Evolutionary conservation across 805 yeast species (phyloP).

Genomic region (Zygosaccharomyces bisporus): DNA sequence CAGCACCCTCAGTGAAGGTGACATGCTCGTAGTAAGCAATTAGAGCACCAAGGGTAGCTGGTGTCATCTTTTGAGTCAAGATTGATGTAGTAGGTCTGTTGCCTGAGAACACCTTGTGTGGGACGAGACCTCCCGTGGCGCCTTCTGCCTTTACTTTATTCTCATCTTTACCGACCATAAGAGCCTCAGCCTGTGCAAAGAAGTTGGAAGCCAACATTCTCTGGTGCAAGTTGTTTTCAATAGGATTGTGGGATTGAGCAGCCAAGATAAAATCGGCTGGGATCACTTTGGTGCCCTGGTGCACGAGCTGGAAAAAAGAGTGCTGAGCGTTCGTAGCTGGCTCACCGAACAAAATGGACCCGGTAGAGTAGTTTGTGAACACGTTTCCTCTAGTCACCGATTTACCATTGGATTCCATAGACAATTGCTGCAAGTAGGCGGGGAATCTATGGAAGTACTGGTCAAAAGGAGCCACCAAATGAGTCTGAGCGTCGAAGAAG

Average conservation of each 20-base stretch:
- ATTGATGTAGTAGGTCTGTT: conserved; percentile 99
- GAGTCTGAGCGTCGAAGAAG: conserved; percentile 97
- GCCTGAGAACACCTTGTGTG: conserved; percentile 96
- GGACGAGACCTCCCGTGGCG: conserved; percentile 77
- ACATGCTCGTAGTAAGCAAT: conserved; percentile 97
- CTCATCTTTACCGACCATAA: conserved; percentile 91
- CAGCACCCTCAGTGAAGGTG: conserved; percentile 97
- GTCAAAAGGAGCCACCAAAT: conserved; percentile 96
- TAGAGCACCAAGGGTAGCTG: conserved; percentile 92
- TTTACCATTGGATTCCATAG: conserved; percentile 99
- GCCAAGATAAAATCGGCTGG: conserved; percentile 97
- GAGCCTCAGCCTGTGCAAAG: conserved; percentile 97
- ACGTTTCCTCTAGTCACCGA: conserved; percentile 89
- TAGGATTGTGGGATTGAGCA: conserved; percentile 97
- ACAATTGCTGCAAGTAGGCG: conserved; percentile 96
- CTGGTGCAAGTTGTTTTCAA: conserved; percentile 91
- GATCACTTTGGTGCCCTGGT: conserved; percentile 96
- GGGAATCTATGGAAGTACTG: conserved; percentile 99
- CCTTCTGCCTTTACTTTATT: conserved; percentile 85
- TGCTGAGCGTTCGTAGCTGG: conserved; percentile 99
- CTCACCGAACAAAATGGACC: conserved; percentile 94
- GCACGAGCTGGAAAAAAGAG: conserved; percentile 98
- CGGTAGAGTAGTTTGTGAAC: conserved; percentile 92
- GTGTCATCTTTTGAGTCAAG: conserved; percentile 92
- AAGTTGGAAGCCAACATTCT: conserved; percentile 98